Conservation (phyloP, 495 filamentous ascomycete genomes). For the Physcia stellaris region DNA sequence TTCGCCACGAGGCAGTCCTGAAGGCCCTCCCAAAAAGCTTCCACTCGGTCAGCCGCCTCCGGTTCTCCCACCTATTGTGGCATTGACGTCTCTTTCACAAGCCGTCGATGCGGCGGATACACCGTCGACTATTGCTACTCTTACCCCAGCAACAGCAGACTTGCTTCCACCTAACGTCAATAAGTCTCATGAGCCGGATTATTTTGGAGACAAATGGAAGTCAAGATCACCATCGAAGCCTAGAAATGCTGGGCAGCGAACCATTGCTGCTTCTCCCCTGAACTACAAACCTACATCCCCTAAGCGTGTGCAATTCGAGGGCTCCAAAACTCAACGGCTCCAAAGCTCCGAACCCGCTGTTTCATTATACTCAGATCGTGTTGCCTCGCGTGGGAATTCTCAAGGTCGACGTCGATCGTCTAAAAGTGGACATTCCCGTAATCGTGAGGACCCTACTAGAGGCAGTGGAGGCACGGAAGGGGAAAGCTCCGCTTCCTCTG, state of each 20-base stretch:
- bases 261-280: too few relatives aligned
- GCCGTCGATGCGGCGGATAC: slow-evolving; percentile 22
- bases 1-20: slow-evolving; percentile 9
- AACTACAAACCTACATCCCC: too few relatives aligned
- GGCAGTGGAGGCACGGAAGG: slow-evolving; percentile 17
- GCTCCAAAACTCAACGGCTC: not conserved
- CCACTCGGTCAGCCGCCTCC: slow-evolving; percentile 15
- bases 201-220: slow-evolving; percentile 22
- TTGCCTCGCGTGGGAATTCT: slow-evolving; percentile 16
- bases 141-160: slow-evolving; percentile 20
- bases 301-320: too few relatives aligned
- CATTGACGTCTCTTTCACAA: slow-evolving; percentile 26
- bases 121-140: slow-evolving; percentile 22
- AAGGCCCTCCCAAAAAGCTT: slow-evolving; percentile 7
- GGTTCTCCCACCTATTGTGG: slow-evolving; percentile 24
- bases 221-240: slow-evolving; percentile 8
- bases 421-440: slow-evolving; percentile 6
- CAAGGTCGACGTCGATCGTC: slow-evolving; percentile 11
- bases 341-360: slow-evolving; percentile 9
- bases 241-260: too few relatives aligned
- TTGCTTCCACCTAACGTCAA: slow-evolving; percentile 9
- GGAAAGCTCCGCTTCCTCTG: slow-evolving; percentile 17
- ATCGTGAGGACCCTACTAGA: slow-evolving; percentile 10
- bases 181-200: slow-evolving; percentile 17
- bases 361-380: slow-evolving; percentile 12